Conservation (phyloP, 1,284 basidiomycete species). For the Cutaneotrichosporon sp. region DNA sequence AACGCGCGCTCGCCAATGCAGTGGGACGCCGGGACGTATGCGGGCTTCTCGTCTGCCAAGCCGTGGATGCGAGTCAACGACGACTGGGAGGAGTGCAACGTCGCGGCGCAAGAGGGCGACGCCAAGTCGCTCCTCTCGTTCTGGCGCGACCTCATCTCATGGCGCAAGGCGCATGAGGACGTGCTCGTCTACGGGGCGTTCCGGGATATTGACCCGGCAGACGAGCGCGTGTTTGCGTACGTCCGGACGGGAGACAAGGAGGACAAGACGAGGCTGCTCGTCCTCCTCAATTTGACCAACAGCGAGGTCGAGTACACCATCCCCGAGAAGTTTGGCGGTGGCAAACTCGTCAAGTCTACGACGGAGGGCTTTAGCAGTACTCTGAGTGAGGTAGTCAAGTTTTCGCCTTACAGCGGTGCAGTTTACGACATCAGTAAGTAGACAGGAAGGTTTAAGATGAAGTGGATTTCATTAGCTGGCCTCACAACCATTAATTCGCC, state of each 20-base stretch:
- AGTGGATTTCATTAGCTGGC: too few species aligned
- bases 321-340: slow-evolving; percentile 8
- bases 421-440: slow-evolving; percentile 1
- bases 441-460: not conserved
- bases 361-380: not conserved
- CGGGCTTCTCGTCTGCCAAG: slow-evolving; percentile 62
- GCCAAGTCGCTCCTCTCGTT: slow-evolving; percentile 61
- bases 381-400: not conserved
- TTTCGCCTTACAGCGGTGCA: slow-evolving; percentile 4
- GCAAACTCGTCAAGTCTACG: slow-evolving; percentile 6
- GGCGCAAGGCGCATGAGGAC: slow-evolving; percentile 62
- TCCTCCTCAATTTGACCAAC: slow-evolving; percentile 60
- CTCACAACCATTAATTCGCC: too few species aligned
- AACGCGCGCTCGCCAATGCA: slow-evolving; percentile 58
- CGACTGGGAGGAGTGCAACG: slow-evolving; percentile 66
- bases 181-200: slow-evolving; percentile 64
- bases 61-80: slow-evolving; percentile 78
- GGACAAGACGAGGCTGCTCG: slow-evolving; percentile 42
- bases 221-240: slow-evolving; percentile 63
- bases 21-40: slow-evolving; percentile 61
- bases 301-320: slow-evolving; percentile 2
- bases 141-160: slow-evolving; percentile 60
- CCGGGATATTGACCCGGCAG: slow-evolving; percentile 54
- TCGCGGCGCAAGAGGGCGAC: slow-evolving; percentile 57
- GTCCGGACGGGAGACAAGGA: slow-evolving; percentile 49